phyloP scores from a whole-genome alignment of 257 asterid species.

The Haberlea rhodopensis region DNA sequence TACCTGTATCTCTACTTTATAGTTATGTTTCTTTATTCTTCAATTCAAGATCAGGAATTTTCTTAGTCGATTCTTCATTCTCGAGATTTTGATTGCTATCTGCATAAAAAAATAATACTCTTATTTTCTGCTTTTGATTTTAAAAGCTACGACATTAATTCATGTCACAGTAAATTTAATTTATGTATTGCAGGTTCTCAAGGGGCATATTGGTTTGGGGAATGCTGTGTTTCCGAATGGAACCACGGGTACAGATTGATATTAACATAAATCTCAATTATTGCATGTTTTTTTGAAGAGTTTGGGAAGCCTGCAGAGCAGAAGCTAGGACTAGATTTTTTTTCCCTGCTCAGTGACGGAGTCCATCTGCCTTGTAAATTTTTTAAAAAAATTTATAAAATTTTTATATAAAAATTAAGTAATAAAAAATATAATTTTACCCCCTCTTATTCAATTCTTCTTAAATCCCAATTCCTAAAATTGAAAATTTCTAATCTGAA shows the following conservation, averaged over 20 bases:
- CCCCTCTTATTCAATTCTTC: too few relatives aligned
- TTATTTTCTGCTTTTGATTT: conserved; percentile 4
- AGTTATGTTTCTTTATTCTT: too few relatives aligned
- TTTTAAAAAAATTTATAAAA: too few relatives aligned
- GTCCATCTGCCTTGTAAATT: conserved; percentile 13
- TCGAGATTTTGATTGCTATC: too few relatives aligned
- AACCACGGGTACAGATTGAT: conserved; percentile 65
- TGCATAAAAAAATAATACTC: too few relatives aligned
- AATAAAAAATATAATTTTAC: too few relatives aligned
- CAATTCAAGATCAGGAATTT: too few relatives aligned
- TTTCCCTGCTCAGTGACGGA: conserved; percentile 17
- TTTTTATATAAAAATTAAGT: too few relatives aligned
- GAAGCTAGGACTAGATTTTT: conserved; percentile 10
- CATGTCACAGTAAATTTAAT: conserved; percentile 9
- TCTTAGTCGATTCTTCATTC: too few relatives aligned
- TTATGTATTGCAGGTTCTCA: conserved; percentile 83
- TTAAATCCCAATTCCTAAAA: too few relatives aligned
- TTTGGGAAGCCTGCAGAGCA: conserved; percentile 16
- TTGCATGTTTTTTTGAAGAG: conserved; percentile 1
- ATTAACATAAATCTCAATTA: conserved; percentile 20
- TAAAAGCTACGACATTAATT: neutral
- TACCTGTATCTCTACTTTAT: too few relatives aligned
- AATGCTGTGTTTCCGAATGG: conserved; percentile 93
- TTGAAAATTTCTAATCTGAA: too few relatives aligned
- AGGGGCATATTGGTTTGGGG: conserved; percentile 90